Conservation (phyloP, 164 flowering plant genomes). For the Macadamia tetraphylla region DNA sequence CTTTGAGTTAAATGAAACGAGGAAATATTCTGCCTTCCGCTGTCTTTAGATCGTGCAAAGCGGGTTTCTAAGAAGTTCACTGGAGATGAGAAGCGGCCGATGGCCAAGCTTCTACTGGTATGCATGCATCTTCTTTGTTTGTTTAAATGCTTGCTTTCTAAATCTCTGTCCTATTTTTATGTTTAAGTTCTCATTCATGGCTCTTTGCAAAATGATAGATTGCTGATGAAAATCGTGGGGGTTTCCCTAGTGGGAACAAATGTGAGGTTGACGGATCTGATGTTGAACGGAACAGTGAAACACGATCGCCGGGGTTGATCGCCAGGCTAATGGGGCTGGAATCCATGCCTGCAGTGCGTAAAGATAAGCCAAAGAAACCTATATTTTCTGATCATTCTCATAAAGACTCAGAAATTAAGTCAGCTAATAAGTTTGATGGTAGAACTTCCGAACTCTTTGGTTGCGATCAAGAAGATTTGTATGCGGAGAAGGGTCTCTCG, state of each 20-base stretch:
- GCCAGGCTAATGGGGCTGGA: constrained; percentile 97
- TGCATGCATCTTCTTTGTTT: constrained; percentile 15
- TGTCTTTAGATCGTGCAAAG: constrained; percentile 42
- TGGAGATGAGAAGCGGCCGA: constrained; percentile 67
- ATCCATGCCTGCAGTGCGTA: constrained; percentile 48
- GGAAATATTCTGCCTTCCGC: background rate
- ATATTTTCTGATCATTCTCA: constrained; percentile 14
- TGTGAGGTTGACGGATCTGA: constrained; percentile 20
- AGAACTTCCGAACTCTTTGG: constrained; percentile 11
- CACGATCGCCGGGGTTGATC: constrained; percentile 64
- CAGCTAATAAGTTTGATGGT: constrained; percentile 3
- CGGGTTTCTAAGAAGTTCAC: constrained; percentile 60
- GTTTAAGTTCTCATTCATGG: background rate
- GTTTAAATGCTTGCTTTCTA: background rate
- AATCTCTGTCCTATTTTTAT: background rate
- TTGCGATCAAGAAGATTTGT: constrained; percentile 19
- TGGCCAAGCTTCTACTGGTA: constrained; percentile 70
- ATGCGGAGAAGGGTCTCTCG: constrained; percentile 28
- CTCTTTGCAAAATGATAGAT: constrained; percentile 32
- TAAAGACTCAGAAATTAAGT: constrained; percentile 16
- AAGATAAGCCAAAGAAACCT: constrained; percentile 33
- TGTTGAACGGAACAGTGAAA: constrained; percentile 36
- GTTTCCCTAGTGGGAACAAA: constrained; percentile 58
- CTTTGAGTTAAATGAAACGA: background rate
- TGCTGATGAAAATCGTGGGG: constrained; percentile 85